These are phyloP conservation scores for Beauveria bassiana DNA, from an alignment of 2,329 filamentous ascomycete species.

Conservation along the genomic window DNA sequence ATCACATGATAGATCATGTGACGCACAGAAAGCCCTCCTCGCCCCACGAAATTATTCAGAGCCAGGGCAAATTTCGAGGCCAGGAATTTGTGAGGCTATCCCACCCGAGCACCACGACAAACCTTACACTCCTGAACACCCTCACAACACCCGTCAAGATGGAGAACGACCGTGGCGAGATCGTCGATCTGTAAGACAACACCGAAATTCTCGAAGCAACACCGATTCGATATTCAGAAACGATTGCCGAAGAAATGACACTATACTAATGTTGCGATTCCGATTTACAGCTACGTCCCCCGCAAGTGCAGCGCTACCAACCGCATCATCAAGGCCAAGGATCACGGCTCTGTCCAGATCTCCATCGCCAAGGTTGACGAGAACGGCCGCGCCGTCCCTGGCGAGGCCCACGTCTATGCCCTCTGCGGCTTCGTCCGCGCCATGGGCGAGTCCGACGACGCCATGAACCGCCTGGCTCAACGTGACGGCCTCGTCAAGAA, in stretches of 20 bases:
- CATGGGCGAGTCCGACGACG: constrained; percentile 96
- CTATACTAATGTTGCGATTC: constrained; percentile 20
- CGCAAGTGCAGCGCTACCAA: constrained; percentile 98
- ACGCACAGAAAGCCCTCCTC: constrained; percentile 28
- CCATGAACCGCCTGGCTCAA: constrained; percentile 91
- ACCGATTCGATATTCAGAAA: neutral
- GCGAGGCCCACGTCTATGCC: constrained; percentile 96
- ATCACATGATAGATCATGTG: constrained; percentile 29
- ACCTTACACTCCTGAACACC: constrained; percentile 21
- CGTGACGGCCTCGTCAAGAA: constrained; percentile 93
- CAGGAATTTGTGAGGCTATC: constrained; percentile 20
- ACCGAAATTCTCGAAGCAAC: constrained; percentile 1
- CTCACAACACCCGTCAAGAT: constrained; percentile 55
- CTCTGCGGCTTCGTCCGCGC: constrained; percentile 96
- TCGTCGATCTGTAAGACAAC: constrained; percentile 87
- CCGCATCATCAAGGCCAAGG: constrained; percentile 99
- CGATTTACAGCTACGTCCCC: constrained; percentile 72
- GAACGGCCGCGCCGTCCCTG: constrained; percentile 86
- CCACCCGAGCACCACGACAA: constrained; percentile 21
- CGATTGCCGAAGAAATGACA: constrained; percentile 11
- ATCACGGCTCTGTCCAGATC: constrained; percentile 98
- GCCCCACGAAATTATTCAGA: constrained; percentile 29
- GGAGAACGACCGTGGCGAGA: constrained; percentile 99
- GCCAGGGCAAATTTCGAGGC: constrained; percentile 27
- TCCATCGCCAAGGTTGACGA: constrained; percentile 97